Evolutionary conservation across 768 basidiomycete genomes (phyloP), one percentile per base, ranked within the genome.

Genomic region (Hericium coralloides): DNA sequence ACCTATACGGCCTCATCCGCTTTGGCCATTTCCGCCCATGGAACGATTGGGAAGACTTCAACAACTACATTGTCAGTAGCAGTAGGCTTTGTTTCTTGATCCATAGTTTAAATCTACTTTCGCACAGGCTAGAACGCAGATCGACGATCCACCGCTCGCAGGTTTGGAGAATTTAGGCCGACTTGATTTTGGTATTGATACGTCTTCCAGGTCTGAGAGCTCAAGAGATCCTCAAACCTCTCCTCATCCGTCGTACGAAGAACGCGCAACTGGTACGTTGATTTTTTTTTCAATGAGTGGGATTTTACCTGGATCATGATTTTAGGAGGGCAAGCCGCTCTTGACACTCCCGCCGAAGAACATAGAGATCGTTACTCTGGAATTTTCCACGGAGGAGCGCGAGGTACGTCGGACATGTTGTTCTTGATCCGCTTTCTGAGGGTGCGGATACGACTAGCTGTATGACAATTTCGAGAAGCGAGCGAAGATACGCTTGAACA

Each of bases 181-280:
- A 31, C 1, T 9, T 31, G 7, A 9, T 9, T 3, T 7, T 20
- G 12, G 15, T 20, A 0, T 17, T 45, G 6, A 45, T 17, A n/a
- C n/a, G 12, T n/a, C 18, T n/a, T 17, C 15, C 18, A 67, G 82
- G 82, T 4, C 69, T 77, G 36, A 79, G 87, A 14, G 84, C 85
- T 0, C 88, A 86, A 63, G 78, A 80, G 10, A 79, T 91, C 43
- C 71, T 92, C 48, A 79, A 80, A 57, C 80, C 83, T 1, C 70
- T 87, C 53, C 68, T 90, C 23, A 73, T 92, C n/a, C 78, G 90
- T 4, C 76, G 91, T 3, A 90, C 84, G 25, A 92, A 92, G 65
- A 73, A 84, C 58, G 79, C 85, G 0, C 64, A 68, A 43, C 65
- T 81, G 37, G 73, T 72, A 20, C 17, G 6, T 36, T 25, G 20